Conservation (phyloP, 106 monocot genomes). For the Phalaenopsis equestris region DNA sequence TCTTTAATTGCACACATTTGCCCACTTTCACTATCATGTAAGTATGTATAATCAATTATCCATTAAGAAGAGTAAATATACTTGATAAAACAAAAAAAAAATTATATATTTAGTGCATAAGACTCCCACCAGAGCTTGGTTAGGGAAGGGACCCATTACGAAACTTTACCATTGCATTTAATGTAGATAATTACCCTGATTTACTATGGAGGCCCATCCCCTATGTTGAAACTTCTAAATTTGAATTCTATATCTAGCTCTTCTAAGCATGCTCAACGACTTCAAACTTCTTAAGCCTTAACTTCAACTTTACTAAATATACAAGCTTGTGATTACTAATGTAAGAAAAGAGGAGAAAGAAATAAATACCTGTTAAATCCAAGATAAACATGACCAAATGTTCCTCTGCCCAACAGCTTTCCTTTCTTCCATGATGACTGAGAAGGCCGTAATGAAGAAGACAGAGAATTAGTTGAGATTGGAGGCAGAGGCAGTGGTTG, state of each 20-base stretch:
- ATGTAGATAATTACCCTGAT: background rate
- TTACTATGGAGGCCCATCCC: no score
- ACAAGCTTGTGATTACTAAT: background rate
- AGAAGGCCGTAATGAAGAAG: constrained; percentile 29
- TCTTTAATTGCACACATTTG: constrained; percentile 99
- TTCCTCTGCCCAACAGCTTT: constrained; percentile 84
- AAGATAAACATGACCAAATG: constrained; percentile 88
- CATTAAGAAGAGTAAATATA: no score
- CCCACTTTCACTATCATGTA: constrained; percentile 62
- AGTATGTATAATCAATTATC: background rate
- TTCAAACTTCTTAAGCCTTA: background rate
- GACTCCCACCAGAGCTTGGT: background rate
- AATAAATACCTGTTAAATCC: constrained; percentile 82
- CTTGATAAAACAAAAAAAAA: no score
- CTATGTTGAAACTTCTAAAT: background rate
- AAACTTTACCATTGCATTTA: background rate
- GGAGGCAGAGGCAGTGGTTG: constrained; percentile 94
- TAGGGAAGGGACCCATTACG: background rate
- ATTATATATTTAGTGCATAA: background rate
- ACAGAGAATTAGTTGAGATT: constrained; percentile 38
- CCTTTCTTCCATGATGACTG: constrained; percentile 84
- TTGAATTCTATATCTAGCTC: background rate
- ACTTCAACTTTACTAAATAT: background rate
- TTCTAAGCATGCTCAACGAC: background rate
- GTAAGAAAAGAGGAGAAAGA: background rate